Evolutionary conservation across 768 basidiomycete genomes (phyloP), one percentile per base, ranked within the genome.

Genomic region (Rubroboletus satanas): DNA sequence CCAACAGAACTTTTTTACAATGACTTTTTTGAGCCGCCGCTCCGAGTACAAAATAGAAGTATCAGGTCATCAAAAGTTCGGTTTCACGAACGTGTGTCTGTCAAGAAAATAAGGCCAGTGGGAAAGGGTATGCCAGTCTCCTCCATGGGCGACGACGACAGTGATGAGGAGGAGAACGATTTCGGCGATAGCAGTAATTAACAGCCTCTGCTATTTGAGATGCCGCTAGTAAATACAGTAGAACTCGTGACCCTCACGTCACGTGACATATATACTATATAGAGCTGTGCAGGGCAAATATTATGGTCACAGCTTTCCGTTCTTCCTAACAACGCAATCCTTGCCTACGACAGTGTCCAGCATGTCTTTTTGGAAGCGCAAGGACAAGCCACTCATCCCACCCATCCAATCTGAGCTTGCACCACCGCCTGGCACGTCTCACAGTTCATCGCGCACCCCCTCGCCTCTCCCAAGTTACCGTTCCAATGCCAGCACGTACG

Each of bases 21-120:
- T 36, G 91, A 93, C 66, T 95, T 94, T 73, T 95, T 94, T 65
- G 87, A 82, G 39, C 79, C 84, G 7, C 88, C 87, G 12, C 69
- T 62, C 21, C 61, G 58, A 28, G 45, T 36, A 33, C 51, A 50
- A 14, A 51, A 55, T 18, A 45, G 60, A 67, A 67, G 37, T 33
- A 54, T 23, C 39, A 60, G 58, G 39, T 64, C 68, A 12, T 57
- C 60, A 38, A 82, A 77, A 52, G 93, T 94, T 11, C 84, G 88
- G 21, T 95, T 95, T 67, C 80, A 85, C 63, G 87, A 91, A 5
- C 79, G 85, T 63, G 93, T 95, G 28, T 76, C 83, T 36, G 87
- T 94, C 36, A 93, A 85, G 73, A 87, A 81, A 44, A 93, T 94
- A 64, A 85, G 85, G 61, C 75, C 85, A 1, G 81, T 82, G 21